Evolutionary conservation across 2,329 filamentous ascomycete species (phyloP), one percentile per base, ranked within the genome.

Genomic region (Chrysoporthe puriensis): DNA sequence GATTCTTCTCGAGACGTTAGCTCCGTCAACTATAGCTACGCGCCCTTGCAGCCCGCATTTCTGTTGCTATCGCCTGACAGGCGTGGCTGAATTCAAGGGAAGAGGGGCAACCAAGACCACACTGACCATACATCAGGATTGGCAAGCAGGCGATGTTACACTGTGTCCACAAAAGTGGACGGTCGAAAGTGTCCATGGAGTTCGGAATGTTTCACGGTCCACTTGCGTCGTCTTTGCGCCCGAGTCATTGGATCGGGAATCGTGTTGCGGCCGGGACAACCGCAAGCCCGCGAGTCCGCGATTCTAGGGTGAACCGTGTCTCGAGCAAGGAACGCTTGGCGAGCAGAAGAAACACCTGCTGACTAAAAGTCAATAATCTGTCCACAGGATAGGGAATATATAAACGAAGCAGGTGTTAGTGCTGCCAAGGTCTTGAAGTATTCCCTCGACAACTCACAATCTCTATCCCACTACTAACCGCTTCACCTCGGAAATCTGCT

Each of bases 161-260:
- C 34, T 57, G 34, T 32, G 4, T 40, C 16, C 16, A 57, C 16
- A 18, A 57, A 7, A 57, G 21, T 54, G 50, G 50, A 26, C 11
- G 11, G 14, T 52, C 4, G 13, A 13, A 52, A 32, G 16, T 1
- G 13, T 1, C 4, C 16, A 4, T 5, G 26, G 13, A 26, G 13
- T 16, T 14, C 26, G 3, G 26, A 4, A 13, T 43, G 34, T 66
- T 32, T 36, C n/a, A 43, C 14, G 62, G 36, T 52, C 62, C 66
- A 67, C 66, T 60, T 50, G 43, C 34, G 16, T n/a, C 7, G 11
- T 32, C 57, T 13, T 21, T 8, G 59, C 9, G 36, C 36, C 18
- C 14, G 57, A 48, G 14, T 54, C 14, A 67, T 67, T 61, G 66
- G 66, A 16, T 36, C 62, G 26, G 54, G 36, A 40, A 48, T 34